phyloP scores from a whole-genome alignment of 495 filamentous ascomycete genomes.

The Eremomyces bilateralis region DNA sequence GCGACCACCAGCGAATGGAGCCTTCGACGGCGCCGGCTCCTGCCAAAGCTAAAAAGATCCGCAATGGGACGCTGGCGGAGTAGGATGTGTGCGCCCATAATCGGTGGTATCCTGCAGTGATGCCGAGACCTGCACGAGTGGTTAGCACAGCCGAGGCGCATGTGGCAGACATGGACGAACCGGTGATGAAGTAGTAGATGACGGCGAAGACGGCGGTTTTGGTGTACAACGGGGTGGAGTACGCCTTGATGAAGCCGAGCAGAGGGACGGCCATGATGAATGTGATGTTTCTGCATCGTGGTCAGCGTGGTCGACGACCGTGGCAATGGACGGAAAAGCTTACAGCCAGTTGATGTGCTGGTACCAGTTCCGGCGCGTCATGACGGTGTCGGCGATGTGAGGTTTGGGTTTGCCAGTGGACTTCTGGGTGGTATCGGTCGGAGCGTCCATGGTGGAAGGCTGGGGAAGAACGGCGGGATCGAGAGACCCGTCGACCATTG shows the following conservation, averaged over 20 bases:
- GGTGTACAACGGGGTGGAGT: conserved; percentile 57
- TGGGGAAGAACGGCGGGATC: too few species aligned
- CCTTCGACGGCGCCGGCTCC: conserved; percentile 94
- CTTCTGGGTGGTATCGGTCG: too few species aligned
- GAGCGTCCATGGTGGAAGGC: too few species aligned
- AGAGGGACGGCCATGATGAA: conserved; percentile 75
- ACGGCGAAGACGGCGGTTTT: conserved; percentile 69
- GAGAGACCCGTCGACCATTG: too few species aligned
- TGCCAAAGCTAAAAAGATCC: conserved; percentile 77
- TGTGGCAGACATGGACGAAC: too few species aligned
- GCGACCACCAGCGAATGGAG: conserved; percentile 92
- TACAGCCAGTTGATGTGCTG: conserved; percentile 82
- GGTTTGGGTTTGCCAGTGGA: too few species aligned
- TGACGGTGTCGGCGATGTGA: conserved; percentile 30
- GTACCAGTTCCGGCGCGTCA: conserved; percentile 80
- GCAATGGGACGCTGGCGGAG: conserved; percentile 68
- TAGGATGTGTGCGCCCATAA: conserved; percentile 66
- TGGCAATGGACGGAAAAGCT: background rate
- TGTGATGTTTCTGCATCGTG: too few species aligned
- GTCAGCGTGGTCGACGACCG: too few species aligned
- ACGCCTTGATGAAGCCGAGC: conserved; percentile 48
- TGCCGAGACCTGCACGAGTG: conserved; percentile 9
- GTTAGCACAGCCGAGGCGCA: too few species aligned
- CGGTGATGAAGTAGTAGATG: conserved; percentile 77
- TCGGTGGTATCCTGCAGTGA: conserved; percentile 15